A percentile compares a stretch with the other conserved stretches of the same genome.
These are phyloP conservation scores for Amauroascus verrucosus DNA, from an alignment of 2,329 filamentous ascomycete genomes.

Conservation along the genomic window DNA sequence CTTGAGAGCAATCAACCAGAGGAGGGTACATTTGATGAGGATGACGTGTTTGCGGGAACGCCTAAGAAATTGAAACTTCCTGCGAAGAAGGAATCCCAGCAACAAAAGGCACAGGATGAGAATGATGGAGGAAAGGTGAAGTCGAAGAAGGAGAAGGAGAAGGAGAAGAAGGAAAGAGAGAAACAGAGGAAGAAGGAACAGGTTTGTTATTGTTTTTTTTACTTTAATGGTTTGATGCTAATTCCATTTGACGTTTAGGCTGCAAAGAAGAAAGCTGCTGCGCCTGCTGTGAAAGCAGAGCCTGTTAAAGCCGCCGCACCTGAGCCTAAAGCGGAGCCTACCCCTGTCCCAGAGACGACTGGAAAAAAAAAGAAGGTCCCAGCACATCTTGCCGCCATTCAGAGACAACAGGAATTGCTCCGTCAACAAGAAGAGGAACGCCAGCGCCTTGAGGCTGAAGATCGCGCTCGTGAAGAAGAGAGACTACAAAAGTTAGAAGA, in stretches of 20 bases:
- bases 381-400: constrained; percentile 40
- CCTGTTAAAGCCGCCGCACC: constrained; percentile 39
- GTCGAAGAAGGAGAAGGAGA: constrained; percentile 98
- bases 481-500: constrained; percentile 31
- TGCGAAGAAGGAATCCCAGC: constrained; percentile 48
- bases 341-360: constrained; percentile 26
- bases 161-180: constrained; percentile 93
- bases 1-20: constrained; percentile 60
- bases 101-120: constrained; percentile 38
- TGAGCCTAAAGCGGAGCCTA: constrained; percentile 27
- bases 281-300: constrained; percentile 47
- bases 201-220: constrained; percentile 41
- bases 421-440: constrained; percentile 39
- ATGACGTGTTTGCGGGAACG: constrained; percentile 72
- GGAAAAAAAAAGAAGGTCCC: constrained; percentile 83
- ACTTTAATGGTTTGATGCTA: not conserved
- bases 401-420: constrained; percentile 41
- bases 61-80: constrained; percentile 40
- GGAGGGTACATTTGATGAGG: constrained; percentile 71
- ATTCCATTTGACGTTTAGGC: constrained; percentile 42
- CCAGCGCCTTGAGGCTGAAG: constrained; percentile 32
- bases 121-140: constrained; percentile 59
- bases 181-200: constrained; percentile 98
- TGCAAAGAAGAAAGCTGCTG: constrained; percentile 66
- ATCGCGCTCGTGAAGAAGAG: constrained; percentile 34